These are phyloP conservation scores for Meira miltonrushii DNA, from an alignment of 1,284 basidiomycete species.

Conservation along the genomic window DNA sequence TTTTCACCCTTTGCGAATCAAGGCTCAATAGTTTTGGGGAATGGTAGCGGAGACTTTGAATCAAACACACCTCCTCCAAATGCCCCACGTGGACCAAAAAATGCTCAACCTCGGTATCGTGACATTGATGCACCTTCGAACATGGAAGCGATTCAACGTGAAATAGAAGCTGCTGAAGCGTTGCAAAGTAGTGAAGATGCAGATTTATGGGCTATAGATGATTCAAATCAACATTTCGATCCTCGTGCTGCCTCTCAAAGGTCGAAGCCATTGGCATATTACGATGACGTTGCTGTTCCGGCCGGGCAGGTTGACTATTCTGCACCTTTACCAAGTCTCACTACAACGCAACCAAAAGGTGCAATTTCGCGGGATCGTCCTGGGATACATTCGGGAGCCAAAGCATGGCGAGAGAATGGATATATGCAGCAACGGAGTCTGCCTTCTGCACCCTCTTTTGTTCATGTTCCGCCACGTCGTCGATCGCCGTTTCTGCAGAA, in stretches of 20 bases:
- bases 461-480: not conserved
- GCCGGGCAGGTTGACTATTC: not conserved
- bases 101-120: not conserved
- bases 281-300: conserved; percentile 2
- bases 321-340: conserved; percentile 3
- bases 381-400: too few relatives aligned
- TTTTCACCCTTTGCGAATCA: not conserved
- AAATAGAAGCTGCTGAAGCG: not conserved
- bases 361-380: not conserved
- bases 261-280: not conserved
- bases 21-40: not conserved
- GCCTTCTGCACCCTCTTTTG: not conserved
- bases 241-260: not conserved
- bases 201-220: not conserved
- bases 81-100: conserved; percentile 1
- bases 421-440: not conserved
- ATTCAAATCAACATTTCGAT: not conserved
- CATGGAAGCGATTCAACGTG: not conserved
- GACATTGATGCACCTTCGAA: conserved; percentile 6
- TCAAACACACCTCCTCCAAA: not conserved
- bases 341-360: not conserved
- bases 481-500: too few relatives aligned
- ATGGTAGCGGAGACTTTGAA: not conserved
- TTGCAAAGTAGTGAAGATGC: not conserved
- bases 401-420: not conserved